A percentile compares a stretch with the other conserved stretches of the same genome.
These are phyloP conservation scores for Lichtheimia ornata DNA, from an alignment of 371 early-diverging fungal genomes.

Conservation along the genomic window DNA sequence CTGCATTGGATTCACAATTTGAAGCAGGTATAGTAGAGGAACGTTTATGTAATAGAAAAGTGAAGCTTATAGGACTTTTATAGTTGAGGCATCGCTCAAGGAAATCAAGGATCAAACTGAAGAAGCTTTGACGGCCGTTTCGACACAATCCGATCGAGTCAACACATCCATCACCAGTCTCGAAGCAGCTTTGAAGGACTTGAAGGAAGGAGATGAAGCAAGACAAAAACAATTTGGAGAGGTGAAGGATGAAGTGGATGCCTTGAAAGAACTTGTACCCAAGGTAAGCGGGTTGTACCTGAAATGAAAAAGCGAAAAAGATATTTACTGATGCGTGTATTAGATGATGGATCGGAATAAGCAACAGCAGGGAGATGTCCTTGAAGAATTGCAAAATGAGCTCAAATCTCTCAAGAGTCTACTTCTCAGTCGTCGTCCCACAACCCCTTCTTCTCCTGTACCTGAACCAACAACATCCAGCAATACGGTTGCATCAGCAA, in stretches of 20 bases:
- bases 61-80: not conserved
- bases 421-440: slow-evolving; percentile 73
- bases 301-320: not conserved
- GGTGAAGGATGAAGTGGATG: slow-evolving; percentile 78
- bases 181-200: slow-evolving; percentile 63
- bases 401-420: slow-evolving; percentile 90
- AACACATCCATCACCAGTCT: slow-evolving; percentile 70
- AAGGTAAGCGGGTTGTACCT: slow-evolving; percentile 47
- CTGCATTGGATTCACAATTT: slow-evolving; percentile 75
- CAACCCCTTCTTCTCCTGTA: slow-evolving; percentile 15
- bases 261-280: slow-evolving; percentile 76
- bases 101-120: slow-evolving; percentile 66
- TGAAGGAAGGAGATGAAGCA: slow-evolving; percentile 72
- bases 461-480: slow-evolving; percentile 35
- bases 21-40: slow-evolving; percentile 37
- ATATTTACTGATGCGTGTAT: not conserved
- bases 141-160: slow-evolving; percentile 74
- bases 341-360: slow-evolving; percentile 77
- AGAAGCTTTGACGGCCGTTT: slow-evolving; percentile 71
- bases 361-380: slow-evolving; percentile 66
- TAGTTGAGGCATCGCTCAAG: slow-evolving; percentile 55
- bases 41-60: not conserved
- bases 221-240: slow-evolving; percentile 71
- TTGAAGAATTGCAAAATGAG: slow-evolving; percentile 89
- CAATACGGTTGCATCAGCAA: slow-evolving; percentile 19